Conservation (phyloP, 176 grass and related monocot genomes). For the Tuctoria greenei region DNA sequence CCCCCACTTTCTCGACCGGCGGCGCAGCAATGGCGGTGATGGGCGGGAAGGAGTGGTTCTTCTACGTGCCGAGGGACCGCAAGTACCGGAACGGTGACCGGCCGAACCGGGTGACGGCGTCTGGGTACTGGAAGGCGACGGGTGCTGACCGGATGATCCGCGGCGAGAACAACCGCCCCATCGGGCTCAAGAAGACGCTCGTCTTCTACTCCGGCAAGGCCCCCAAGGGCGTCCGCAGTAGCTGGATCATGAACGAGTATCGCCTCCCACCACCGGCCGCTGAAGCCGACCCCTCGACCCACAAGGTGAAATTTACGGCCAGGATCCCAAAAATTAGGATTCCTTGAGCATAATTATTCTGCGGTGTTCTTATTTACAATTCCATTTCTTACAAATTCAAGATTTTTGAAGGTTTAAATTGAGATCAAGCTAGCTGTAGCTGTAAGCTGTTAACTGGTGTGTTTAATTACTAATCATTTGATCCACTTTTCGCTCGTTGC, state of each 20-base stretch:
- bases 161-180: slow-evolving; percentile 69
- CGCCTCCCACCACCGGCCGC: slow-evolving; percentile 56
- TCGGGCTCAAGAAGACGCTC: slow-evolving; percentile 94
- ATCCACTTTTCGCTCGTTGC: slow-evolving; percentile 20
- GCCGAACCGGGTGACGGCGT: slow-evolving; percentile 91
- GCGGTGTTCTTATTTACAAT: not conserved
- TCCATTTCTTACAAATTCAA: not conserved
- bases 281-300: slow-evolving; percentile 53
- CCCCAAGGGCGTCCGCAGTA: slow-evolving; percentile 79
- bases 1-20: not conserved
- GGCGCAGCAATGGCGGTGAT: slow-evolving; percentile 80
- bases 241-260: slow-evolving; percentile 99
- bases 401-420: not conserved
- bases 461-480: slow-evolving; percentile 38
- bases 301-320: slow-evolving; percentile 55
- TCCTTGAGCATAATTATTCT: slow-evolving; percentile 6
- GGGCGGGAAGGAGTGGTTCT: slow-evolving; percentile 99
- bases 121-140: slow-evolving; percentile 99
- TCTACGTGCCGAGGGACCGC: slow-evolving; percentile 89
- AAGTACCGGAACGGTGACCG: slow-evolving; percentile 98
- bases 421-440: not conserved
- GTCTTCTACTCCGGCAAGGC: slow-evolving; percentile 99
- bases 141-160: slow-evolving; percentile 86
- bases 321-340: slow-evolving; percentile 27
- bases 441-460: not conserved